phyloP scores from a whole-genome alignment of 1,284 basidiomycete genomes.

The Gymnopus androsaceus region DNA sequence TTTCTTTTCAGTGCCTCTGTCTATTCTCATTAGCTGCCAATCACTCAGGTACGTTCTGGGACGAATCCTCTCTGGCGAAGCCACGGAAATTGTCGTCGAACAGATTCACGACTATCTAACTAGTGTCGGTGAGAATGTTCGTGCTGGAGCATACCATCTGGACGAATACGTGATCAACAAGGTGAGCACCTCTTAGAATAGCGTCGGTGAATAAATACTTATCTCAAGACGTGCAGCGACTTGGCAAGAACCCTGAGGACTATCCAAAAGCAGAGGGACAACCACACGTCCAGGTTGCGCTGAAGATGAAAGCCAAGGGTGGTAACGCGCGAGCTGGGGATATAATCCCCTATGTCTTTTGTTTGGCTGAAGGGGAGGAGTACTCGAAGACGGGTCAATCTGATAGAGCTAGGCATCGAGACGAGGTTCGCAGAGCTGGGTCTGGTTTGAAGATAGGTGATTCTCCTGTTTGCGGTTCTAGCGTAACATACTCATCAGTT shows the following conservation, averaged over 20 bases:
- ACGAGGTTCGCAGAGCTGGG: constrained; percentile 80
- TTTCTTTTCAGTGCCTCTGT: not conserved
- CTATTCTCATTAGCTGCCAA: not conserved
- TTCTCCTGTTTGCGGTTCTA: constrained; percentile 5
- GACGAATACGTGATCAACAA: constrained; percentile 97
- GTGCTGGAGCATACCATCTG: constrained; percentile 74
- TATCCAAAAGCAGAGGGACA: constrained; percentile 95
- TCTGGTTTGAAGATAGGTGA: constrained; percentile 73
- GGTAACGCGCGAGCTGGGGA: constrained; percentile 83
- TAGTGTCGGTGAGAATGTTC: constrained; percentile 74
- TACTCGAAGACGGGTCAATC: constrained; percentile 80
- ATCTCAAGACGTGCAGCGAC: constrained; percentile 52
- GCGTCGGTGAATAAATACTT: not conserved
- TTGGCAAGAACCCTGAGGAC: constrained; percentile 94
- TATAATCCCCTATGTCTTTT: constrained; percentile 97
- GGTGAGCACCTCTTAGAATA: constrained; percentile 39
- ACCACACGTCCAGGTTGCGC: constrained; percentile 96
- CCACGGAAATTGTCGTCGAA: constrained; percentile 87
- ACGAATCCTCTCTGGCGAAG: constrained; percentile 89
- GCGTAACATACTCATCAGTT: constrained; percentile 7
- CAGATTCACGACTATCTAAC: constrained; percentile 92
- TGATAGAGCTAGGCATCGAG: constrained; percentile 90
- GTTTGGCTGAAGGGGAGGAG: constrained; percentile 76
- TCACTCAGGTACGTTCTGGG: constrained; percentile 77
- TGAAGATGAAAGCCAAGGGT: constrained; percentile 88